A percentile compares a stretch with the other conserved stretches of the same genome.
phyloP scores from a whole-genome alignment of 2,329 filamentous ascomycete species.

The Colletotrichum musae region DNA sequence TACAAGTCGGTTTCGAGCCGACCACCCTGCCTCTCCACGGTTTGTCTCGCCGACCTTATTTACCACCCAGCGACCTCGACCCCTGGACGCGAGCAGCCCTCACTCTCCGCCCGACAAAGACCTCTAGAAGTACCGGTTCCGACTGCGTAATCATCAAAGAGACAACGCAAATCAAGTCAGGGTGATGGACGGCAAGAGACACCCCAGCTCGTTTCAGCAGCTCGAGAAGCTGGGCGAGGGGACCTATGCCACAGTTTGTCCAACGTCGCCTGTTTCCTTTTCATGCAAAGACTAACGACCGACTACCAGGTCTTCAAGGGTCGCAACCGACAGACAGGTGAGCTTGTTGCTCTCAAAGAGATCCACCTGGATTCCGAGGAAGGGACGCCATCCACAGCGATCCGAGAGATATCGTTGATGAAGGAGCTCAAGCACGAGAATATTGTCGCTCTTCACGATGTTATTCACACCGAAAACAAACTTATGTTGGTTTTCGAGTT shows the following conservation, averaged over 20 bases:
- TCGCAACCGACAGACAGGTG: conserved; percentile 95
- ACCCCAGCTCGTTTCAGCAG: conserved; percentile 98
- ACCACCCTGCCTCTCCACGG: no score
- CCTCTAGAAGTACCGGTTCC: no score
- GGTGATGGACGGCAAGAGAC: conserved; percentile 89
- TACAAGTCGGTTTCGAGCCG: no score
- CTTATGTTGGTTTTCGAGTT: conserved; percentile 99
- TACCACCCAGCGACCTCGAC: no score
- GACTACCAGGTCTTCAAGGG: conserved; percentile 92
- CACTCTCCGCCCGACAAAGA: no score
- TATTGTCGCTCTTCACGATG: conserved; percentile 96
- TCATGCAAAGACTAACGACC: background rate
- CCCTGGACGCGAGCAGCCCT: no score
- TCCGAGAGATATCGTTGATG: conserved; percentile 98
- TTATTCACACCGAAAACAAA: conserved; percentile 99
- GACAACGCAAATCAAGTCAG: background rate
- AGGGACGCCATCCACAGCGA: conserved; percentile 96
- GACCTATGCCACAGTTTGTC: conserved; percentile 93
- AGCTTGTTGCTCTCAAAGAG: conserved; percentile 96
- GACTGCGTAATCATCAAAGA: no score
- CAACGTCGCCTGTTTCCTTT: background rate
- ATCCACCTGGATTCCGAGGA: conserved; percentile 99
- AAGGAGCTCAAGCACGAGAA: conserved; percentile 99
- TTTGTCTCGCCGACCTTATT: no score
- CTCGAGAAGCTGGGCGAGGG: conserved; percentile 98